phyloP scores from a whole-genome alignment of 768 basidiomycete species.

The Lactarius vividus region DNA sequence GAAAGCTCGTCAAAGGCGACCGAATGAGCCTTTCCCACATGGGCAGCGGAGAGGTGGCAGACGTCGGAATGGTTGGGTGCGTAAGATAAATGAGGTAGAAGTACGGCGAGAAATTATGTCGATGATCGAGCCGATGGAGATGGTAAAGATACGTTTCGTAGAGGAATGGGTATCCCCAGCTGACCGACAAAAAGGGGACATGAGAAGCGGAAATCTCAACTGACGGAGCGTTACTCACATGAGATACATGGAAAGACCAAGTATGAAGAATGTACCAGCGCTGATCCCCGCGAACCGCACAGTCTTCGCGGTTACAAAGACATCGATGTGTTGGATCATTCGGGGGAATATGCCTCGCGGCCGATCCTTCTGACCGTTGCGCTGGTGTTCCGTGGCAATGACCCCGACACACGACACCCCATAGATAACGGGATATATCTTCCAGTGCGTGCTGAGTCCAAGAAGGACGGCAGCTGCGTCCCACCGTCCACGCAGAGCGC shows the following conservation, averaged over 20 bases:
- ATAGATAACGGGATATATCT: conserved; percentile 95
- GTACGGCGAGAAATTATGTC: conserved; percentile 98
- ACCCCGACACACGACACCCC: conserved; percentile 71
- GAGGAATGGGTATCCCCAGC: conserved; percentile 94
- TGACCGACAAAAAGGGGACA: conserved; percentile 35
- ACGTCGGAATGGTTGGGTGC: conserved; percentile 48
- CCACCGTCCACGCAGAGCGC: conserved; percentile 57
- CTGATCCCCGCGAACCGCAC: conserved; percentile 69
- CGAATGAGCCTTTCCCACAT: conserved; percentile 48
- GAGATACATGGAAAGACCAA: conserved; percentile 66
- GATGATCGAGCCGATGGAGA: conserved; percentile 85
- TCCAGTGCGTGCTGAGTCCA: conserved; percentile 90
- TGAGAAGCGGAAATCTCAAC: conserved; percentile 8
- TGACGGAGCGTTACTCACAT: conserved; percentile 50
- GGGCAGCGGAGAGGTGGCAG: conserved; percentile 29
- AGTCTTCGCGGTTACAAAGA: conserved; percentile 48
- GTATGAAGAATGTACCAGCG: conserved; percentile 58
- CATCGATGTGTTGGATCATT: conserved; percentile 29
- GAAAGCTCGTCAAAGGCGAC: conserved; percentile 78
- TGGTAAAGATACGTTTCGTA: conserved; percentile 94
- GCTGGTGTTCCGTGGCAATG: conserved; percentile 34
- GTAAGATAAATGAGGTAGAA: conserved; percentile 94
- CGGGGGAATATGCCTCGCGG: conserved; percentile 6
- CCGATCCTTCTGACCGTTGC: background rate
- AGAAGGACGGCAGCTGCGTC: conserved; percentile 65